phyloP scores from a whole-genome alignment of 139 green algal species.

The Dunaliella primolecta region DNA sequence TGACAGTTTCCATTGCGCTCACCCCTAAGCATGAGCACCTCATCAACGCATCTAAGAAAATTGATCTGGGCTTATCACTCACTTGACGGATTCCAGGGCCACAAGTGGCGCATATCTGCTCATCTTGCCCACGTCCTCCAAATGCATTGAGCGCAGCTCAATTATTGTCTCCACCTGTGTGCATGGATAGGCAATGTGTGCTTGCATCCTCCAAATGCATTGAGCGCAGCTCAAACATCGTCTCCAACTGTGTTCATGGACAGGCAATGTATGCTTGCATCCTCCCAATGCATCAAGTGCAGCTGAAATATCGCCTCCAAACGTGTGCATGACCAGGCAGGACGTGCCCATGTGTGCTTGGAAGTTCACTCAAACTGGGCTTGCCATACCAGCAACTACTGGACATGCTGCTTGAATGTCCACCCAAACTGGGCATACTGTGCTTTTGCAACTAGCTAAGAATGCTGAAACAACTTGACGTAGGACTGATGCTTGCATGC shows the following conservation, averaged over 20 bases:
- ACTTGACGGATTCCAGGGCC: conserved; percentile 46
- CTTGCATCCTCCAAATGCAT: conserved; percentile 47
- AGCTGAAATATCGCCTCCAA: conserved; percentile 56
- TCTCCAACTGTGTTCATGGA: conserved; percentile 40
- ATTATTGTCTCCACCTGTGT: conserved; percentile 52
- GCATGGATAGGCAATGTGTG: too few species aligned
- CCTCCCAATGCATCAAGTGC: conserved; percentile 46
- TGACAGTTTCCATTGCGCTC: too few species aligned
- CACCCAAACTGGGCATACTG: neutral
- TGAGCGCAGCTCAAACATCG: conserved; percentile 52
- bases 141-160: conserved; percentile 50
- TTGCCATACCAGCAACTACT: neutral
- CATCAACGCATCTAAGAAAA: too few species aligned
- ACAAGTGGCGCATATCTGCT: conserved; percentile 49
- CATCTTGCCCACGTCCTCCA: conserved; percentile 45
- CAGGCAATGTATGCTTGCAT: too few species aligned
- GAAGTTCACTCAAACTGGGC: too few species aligned
- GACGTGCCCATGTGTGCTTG: too few species aligned
- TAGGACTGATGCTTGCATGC: conserved; percentile 30
- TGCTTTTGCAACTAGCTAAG: too few species aligned
- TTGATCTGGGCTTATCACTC: too few species aligned
- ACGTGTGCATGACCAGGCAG: conserved; percentile 21
- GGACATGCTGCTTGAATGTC: neutral
- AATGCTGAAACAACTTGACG: too few species aligned
- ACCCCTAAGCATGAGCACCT: too few species aligned